phyloP scores from a whole-genome alignment of 352 stramenopile genomes.

The Globisporangium echinulatum region DNA sequence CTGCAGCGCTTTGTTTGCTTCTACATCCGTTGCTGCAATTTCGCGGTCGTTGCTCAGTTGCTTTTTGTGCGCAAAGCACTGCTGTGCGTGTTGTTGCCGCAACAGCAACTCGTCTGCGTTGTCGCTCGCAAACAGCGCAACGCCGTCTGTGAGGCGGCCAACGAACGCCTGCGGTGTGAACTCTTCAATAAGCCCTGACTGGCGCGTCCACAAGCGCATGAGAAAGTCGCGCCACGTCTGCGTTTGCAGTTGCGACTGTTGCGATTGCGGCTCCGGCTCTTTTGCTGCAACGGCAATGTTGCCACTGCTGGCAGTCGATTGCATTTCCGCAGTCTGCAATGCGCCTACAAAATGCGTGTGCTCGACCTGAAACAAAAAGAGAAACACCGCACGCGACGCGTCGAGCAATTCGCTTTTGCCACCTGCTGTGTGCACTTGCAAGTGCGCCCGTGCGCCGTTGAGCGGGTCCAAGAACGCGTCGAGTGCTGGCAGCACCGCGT shows the following conservation, averaged over 20 bases:
- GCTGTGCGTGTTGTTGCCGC: no score
- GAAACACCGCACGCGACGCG: constrained; percentile 43
- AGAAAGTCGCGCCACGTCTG: constrained; percentile 25
- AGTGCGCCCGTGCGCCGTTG: constrained; percentile 55
- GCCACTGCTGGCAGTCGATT: constrained; percentile 4
- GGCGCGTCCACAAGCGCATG: no score
- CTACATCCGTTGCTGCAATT: no score
- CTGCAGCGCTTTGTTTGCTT: not conserved
- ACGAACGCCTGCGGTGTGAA: constrained; percentile 71
- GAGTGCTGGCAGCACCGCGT: constrained; percentile 40
- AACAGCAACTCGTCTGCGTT: not conserved
- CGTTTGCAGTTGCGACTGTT: constrained; percentile 23
- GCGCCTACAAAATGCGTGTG: not conserved
- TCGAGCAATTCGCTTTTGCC: constrained; percentile 32
- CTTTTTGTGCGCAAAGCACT: no score
- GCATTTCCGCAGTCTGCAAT: not conserved
- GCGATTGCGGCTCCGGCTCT: not conserved
- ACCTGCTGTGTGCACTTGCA: constrained; percentile 32
- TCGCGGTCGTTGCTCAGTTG: no score
- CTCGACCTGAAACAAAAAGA: constrained; percentile 49
- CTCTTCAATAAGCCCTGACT: constrained; percentile 20
- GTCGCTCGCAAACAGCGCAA: constrained; percentile 19
- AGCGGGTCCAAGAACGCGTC: constrained; percentile 67
- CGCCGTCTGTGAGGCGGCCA: constrained; percentile 38
- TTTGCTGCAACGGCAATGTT: not conserved